Evolutionary conservation across 2,329 filamentous ascomycete species (phyloP), one percentile per base, ranked within the genome.

Genomic region (Fusarium xylarioides): DNA sequence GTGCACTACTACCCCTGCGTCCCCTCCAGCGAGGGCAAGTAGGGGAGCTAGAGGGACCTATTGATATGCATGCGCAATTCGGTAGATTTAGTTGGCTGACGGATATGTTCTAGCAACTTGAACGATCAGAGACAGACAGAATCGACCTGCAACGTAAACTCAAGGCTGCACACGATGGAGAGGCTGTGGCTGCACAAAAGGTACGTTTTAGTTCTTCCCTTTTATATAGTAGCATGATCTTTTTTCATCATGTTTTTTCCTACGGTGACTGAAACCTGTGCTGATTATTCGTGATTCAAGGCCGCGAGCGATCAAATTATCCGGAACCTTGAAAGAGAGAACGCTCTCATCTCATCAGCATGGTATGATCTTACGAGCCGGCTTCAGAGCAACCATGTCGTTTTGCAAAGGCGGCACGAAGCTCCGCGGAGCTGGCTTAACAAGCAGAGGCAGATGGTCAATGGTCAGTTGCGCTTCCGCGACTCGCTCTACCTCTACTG

Each of bases 341-440:
- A 94, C 80, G 88, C 88, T 43, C 87, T 96, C 79, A 94, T 97
- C 77, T 86, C 91, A 32, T 92, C 91, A n/a, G 94, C 94, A 5
- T 97, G 93, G 93, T 95, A 95, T 83, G 93, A 95, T 81, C 88
- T 96, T 77, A 91, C 91, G 32, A 91, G 88, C 79, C 87, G 94
- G 57, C 82, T 97, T 75, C 93, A 96, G 83, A 95, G 92, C 83
- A 95, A 95, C 80, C 93, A 93, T 70, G 91, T 95, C 46, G 90
- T 93, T 61, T 83, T 97, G 70, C 92, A 95, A 79, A 86, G 94
- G 74, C 88, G 92, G 75, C 90, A 90, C 75, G 93, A 95, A 76
- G 88, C 89, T 75, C 92, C 93, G 19, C 92, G 90, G 82, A 95
- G 93, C 82, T 97, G 93, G 93, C 83, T 97, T 76, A 93, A 93